Evolutionary conservation across 805 yeast genomes (phyloP), one percentile per base, ranked within the genome.

Genomic region (Isabelozyma gotoi): DNA sequence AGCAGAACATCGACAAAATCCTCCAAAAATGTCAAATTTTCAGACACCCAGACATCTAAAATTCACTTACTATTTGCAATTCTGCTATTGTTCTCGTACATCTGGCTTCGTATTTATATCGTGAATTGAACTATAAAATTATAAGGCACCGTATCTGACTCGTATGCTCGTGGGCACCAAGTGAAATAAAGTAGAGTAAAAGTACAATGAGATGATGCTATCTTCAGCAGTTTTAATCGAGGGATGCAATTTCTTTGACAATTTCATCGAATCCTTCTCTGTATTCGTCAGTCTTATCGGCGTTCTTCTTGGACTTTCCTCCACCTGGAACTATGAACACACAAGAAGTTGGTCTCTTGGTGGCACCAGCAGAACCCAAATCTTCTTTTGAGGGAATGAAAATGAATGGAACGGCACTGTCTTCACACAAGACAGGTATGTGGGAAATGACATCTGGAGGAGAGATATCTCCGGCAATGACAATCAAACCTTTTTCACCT

Each of bases 321-420:
- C 96, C 96, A 45, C 96, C 96, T 57, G 99, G 99, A 43, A 91
- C 94, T 56, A 94, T 81, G 89, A 94, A 88, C 21, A 94, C 96
- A 67, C 96, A 91, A 32, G 97, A 89, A 32, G 99, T 94, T 56
- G 99, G 98, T 78, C 99, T 86, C 77, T 94, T 94, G 45, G 99
- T 94, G 49, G 97, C 96, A 63, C 98, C 98, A 19, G 99, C 99
- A 50, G 96, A 87, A 29, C 99, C 99, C 53, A 94, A 80, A 64
- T 94, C 98, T 74, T 94, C 97, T 73, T 94, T 94, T 40, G 97
- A 90, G 59, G 99, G 99, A 50, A 94, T 81, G 69, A 94, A 94
- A 34, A 92, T 79, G 63, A 76, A 95, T 60, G 98, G 97, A 39
- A 94, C 97, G 38, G 86, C 72, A 51, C 80, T 74, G 65, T 94